Percentiles rank a stretch among this genome's conserved stretches.
These are phyloP conservation scores for Hanseniaspora hatyaiensis DNA, from an alignment of 805 yeast species.

Conservation along the genomic window DNA sequence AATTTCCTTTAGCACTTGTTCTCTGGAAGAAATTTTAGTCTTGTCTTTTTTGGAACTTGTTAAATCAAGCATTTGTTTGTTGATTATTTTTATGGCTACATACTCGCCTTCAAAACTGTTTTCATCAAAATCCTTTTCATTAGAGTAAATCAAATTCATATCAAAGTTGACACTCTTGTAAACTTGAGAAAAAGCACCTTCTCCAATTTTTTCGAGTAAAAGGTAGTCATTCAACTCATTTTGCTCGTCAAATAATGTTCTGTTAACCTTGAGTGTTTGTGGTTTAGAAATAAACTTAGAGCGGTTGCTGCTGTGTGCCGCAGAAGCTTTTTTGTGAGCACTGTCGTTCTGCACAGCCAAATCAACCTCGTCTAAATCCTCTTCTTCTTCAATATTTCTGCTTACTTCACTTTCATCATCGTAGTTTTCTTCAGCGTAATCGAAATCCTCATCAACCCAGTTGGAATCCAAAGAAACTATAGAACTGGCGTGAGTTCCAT, in stretches of 20 bases:
- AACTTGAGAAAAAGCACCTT: constrained; percentile 73
- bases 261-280: constrained; percentile 20
- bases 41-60: constrained; percentile 21
- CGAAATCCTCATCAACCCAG: constrained; percentile 10
- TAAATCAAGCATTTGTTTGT: constrained; percentile 61
- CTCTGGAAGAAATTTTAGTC: constrained; percentile 27
- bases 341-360: background rate
- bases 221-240: constrained; percentile 30
- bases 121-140: constrained; percentile 16
- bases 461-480: constrained; percentile 10
- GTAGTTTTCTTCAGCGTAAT: constrained; percentile 14
- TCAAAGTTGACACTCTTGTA: constrained; percentile 41
- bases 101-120: constrained; percentile 18
- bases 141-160: constrained; percentile 16
- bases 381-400: constrained; percentile 17
- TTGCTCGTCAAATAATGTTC: constrained; percentile 30
- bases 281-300: background rate
- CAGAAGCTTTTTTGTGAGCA: background rate
- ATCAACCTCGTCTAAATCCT: constrained; percentile 18
- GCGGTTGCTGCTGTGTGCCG: background rate
- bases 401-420: constrained; percentile 17
- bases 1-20: constrained; percentile 69
- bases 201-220: constrained; percentile 49
- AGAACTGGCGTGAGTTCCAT: constrained; percentile 11
- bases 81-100: constrained; percentile 49